Percentiles rank a stretch among this genome's conserved stretches.
Evolutionary conservation across 306 rosid species (phyloP).

Genomic region (Cucurbita moschata): DNA sequence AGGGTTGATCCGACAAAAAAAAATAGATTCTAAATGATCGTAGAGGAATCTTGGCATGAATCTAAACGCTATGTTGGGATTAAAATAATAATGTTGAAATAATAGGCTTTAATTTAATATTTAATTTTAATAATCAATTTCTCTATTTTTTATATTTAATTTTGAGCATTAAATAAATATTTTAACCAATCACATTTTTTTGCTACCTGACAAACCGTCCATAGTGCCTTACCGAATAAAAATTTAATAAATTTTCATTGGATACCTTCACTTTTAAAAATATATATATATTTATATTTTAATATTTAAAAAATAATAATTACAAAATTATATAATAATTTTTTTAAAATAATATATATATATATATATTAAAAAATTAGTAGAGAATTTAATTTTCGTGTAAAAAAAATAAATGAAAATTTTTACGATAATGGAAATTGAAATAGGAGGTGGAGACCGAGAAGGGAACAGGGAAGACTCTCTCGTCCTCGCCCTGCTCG

Average conservation of each 20-base stretch:
- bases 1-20: too few relatives aligned
- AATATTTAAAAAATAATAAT: too few relatives aligned
- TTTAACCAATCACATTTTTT: not conserved
- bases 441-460: too few relatives aligned
- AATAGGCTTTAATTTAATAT: not conserved
- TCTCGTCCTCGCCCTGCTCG: too few relatives aligned
- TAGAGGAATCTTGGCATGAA: not conserved
- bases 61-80: not conserved
- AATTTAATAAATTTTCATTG: not conserved
- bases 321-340: too few relatives aligned
- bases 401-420: too few relatives aligned
- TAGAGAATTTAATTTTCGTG: too few relatives aligned
- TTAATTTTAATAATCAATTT: not conserved
- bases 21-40: too few relatives aligned
- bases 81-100: not conserved
- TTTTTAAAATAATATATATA: too few relatives aligned
- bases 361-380: too few relatives aligned
- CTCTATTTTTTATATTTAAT: not conserved
- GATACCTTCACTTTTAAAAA: not conserved
- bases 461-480: too few relatives aligned
- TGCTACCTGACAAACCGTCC: slow-evolving; percentile 1
- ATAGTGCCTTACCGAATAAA: not conserved
- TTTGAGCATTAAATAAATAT: not conserved
- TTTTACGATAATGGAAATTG: too few relatives aligned
- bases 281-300: not conserved